phyloP scores from a whole-genome alignment of 345 rosid species.

The Geranium brycei region DNA sequence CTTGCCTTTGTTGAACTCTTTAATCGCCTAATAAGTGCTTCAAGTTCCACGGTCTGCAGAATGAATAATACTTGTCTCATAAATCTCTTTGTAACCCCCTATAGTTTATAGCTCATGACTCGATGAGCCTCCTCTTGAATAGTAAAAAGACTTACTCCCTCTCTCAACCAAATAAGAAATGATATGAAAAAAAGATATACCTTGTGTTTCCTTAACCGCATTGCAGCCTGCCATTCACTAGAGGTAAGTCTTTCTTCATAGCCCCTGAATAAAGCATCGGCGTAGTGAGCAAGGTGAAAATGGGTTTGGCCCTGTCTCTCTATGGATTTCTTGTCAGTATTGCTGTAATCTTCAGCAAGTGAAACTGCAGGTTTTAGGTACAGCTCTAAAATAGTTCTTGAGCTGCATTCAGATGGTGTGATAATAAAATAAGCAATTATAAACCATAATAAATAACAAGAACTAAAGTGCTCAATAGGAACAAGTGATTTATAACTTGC shows the following conservation, averaged over 20 bases:
- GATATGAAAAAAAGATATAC: constrained; percentile 20
- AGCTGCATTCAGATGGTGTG: constrained; percentile 37
- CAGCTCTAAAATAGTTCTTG: constrained; percentile 85
- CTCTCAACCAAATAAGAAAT: too few species aligned
- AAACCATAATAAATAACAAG: constrained; percentile 7
- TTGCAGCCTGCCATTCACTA: constrained; percentile 95
- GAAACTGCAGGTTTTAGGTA: constrained; percentile 87
- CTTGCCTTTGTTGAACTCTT: constrained; percentile 59
- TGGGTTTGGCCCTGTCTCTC: constrained; percentile 72
- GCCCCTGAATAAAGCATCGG: constrained; percentile 79
- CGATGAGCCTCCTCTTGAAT: too few species aligned
- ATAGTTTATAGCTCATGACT: too few species aligned
- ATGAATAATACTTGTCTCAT: constrained; percentile 7
- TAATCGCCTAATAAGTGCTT: constrained; percentile 50
- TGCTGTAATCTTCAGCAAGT: constrained; percentile 42
- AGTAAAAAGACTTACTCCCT: too few species aligned
- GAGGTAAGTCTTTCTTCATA: constrained; percentile 84
- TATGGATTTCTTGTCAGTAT: constrained; percentile 42
- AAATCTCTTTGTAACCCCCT: neutral
- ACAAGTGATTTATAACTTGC: constrained; percentile 43
- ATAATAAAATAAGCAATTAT: constrained; percentile 9
- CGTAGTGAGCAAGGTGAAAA: constrained; percentile 89
- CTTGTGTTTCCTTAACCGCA: constrained; percentile 84
- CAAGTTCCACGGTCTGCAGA: constrained; percentile 59
- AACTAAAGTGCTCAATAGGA: constrained; percentile 9